Evolutionary conservation across 768 basidiomycete genomes (phyloP).

Genomic region (Pleurotus tuber-regium): DNA sequence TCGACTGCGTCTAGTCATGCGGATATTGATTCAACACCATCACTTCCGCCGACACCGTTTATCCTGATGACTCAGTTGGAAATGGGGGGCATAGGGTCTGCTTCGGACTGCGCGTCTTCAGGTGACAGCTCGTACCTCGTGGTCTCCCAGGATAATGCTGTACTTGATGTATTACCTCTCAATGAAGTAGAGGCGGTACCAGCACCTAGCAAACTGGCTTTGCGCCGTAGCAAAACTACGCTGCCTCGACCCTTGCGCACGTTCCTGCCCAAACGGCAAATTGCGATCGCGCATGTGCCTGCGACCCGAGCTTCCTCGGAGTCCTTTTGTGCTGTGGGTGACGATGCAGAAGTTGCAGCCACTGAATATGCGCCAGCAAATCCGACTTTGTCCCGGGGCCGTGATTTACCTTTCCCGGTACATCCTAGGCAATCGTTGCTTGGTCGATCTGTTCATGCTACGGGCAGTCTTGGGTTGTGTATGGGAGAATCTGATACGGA

Average conservation of each 20-base stretch:
- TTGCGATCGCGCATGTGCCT: not conserved
- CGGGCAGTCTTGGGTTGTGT: not conserved
- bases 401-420: conserved; percentile 3
- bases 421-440: not conserved
- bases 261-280: not conserved
- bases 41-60: conserved; percentile 1
- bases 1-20: not conserved
- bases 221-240: not conserved
- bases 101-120: not conserved
- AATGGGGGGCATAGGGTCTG: not conserved
- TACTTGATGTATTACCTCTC: conserved; percentile 3
- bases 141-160: conserved; percentile 6
- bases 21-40: not conserved
- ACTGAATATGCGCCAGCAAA: not conserved
- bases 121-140: conserved; percentile 2
- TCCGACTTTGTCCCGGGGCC: not conserved
- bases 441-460: not conserved
- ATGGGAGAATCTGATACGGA: not conserved
- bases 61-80: conserved; percentile 9
- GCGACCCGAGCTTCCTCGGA: not conserved
- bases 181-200: not conserved
- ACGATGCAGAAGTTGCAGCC: too few species aligned
- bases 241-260: not conserved
- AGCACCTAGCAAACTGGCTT: not conserved
- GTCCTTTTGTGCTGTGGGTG: not conserved